These are phyloP conservation scores for Fusarium falciforme DNA, from an alignment of 2,329 filamentous ascomycete species.

Conservation along the genomic window DNA sequence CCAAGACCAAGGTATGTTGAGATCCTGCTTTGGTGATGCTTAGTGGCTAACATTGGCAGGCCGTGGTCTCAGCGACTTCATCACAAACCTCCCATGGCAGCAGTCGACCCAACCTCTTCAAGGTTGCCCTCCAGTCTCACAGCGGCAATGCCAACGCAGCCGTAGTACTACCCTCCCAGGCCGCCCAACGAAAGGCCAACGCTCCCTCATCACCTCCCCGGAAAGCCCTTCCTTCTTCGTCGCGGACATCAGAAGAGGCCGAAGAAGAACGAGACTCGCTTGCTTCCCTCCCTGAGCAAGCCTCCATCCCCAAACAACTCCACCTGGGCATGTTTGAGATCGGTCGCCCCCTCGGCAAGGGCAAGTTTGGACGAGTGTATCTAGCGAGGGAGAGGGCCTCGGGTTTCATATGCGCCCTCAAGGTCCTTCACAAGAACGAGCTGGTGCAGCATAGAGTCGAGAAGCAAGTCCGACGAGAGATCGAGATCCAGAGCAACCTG, in stretches of 20 bases:
- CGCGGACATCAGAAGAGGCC: conserved; percentile 61
- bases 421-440: conserved; percentile 87
- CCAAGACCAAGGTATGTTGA: conserved; percentile 79
- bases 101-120: conserved; percentile 84
- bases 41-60: conserved; percentile 54
- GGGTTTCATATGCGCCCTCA: conserved; percentile 86
- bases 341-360: conserved; percentile 85
- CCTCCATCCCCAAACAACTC: conserved; percentile 71
- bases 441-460: conserved; percentile 80
- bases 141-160: conserved; percentile 74
- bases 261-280: conserved; percentile 62
- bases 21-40: background rate
- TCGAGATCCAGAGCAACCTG: conserved; percentile 89
- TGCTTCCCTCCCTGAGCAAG: conserved; percentile 65
- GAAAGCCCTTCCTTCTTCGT: conserved; percentile 59
- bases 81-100: conserved; percentile 57
- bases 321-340: conserved; percentile 97
- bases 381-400: conserved; percentile 81
- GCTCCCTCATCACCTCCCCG: conserved; percentile 62
- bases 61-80: conserved; percentile 44
- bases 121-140: conserved; percentile 84
- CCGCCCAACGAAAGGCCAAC: conserved; percentile 65
- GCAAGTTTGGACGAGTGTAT: conserved; percentile 89
- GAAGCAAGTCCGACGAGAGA: conserved; percentile 87
- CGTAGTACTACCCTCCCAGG: conserved; percentile 75